These are phyloP conservation scores for Parasarocladium wereldwijsianum DNA, from an alignment of 2,329 filamentous ascomycete genomes.

Conservation along the genomic window DNA sequence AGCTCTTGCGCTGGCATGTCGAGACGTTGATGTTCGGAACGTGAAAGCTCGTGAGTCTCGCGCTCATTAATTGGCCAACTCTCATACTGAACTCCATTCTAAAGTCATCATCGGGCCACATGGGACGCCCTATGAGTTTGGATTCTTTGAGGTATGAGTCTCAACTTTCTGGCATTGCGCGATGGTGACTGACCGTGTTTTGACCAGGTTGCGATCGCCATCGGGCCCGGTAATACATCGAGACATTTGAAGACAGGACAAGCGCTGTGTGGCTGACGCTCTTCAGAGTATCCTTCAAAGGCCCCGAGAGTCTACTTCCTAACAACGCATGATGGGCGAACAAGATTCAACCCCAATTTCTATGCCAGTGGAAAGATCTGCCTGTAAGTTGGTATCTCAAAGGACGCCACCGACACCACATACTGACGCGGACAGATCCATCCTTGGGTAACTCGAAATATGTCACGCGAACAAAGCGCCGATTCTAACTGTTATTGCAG, in stretches of 20 bases:
- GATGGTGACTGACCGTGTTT: no score
- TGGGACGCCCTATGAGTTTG: slow-evolving; percentile 91
- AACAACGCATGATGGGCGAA: slow-evolving; percentile 80
- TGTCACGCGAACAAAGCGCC: neutral
- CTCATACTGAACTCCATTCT: no score
- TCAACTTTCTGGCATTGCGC: no score
- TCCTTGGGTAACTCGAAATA: slow-evolving; percentile 50
- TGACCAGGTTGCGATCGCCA: slow-evolving; percentile 64
- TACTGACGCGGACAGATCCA: slow-evolving; percentile 43
- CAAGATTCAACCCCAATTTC: slow-evolving; percentile 94
- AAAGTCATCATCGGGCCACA: slow-evolving; percentile 90
- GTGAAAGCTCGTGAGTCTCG: slow-evolving; percentile 69
- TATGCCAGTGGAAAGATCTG: slow-evolving; percentile 87
- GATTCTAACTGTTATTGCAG: slow-evolving; percentile 28
- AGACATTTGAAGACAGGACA: no score
- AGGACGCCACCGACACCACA: slow-evolving; percentile 3
- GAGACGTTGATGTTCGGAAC: slow-evolving; percentile 77
- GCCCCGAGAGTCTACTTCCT: slow-evolving; percentile 48
- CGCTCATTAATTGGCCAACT: no score
- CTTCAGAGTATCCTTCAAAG: slow-evolving; percentile 64
- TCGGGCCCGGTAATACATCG: slow-evolving; percentile 47
- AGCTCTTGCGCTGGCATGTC: slow-evolving; percentile 78
- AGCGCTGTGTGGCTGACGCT: no score
- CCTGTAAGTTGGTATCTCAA: slow-evolving; percentile 43
- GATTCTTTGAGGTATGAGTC: slow-evolving; percentile 73